Base-by-base conservation (phyloP, 2,329 filamentous ascomycete genomes). In the Aspergillus spinulosporus region DNA sequence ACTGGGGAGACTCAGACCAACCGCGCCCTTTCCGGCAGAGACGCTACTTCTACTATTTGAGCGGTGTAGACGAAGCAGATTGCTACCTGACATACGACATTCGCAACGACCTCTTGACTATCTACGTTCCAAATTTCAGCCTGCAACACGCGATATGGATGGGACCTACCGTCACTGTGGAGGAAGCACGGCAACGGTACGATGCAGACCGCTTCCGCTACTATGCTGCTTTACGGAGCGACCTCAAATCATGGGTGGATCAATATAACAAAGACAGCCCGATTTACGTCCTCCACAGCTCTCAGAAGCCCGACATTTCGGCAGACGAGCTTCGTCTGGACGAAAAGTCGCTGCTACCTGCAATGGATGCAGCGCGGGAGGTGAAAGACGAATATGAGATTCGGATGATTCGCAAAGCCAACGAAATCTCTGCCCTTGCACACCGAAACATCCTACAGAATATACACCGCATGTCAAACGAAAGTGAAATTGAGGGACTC, bases 401-500 rank as follows among this genome's bases (percentile, higher is more conserved):
- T 55, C 87, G 86, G 32, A 79, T 91, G 69, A 88, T 90, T 59
- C 82, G 81, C 64, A 86, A 87, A 68, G 89, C 89, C 52, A 92
- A 91, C 72, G 76, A 81, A 50, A 80, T 92, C 59, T 89, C 87
- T 14, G 81, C 80, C n/a, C 77, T 81, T 15, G 89, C 85, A 1
- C 88, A 92, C 73, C 80, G 78, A 37, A 82, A 80, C 14, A 83
- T 89, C 2, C 74, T 90, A 40, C 75, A 83, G 64, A 76, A 75
- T 34, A 88, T 88, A 34, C 82, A 80, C 62, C 76, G 78, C 28
- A 89, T 88, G 26, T 79, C 78, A 62, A 93, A 91, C 66, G 92
- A 97, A 79, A 82, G 84, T 34, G 89, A 97, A 71, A 84, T 97
- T 32, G 88, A 96, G 71, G 92, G 86, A 1, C 75, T 87, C 0